Evolutionary conservation across 2,329 filamentous ascomycete genomes (phyloP), one percentile per base, ranked within the genome.

Genomic region (Fusarium sp.): DNA sequence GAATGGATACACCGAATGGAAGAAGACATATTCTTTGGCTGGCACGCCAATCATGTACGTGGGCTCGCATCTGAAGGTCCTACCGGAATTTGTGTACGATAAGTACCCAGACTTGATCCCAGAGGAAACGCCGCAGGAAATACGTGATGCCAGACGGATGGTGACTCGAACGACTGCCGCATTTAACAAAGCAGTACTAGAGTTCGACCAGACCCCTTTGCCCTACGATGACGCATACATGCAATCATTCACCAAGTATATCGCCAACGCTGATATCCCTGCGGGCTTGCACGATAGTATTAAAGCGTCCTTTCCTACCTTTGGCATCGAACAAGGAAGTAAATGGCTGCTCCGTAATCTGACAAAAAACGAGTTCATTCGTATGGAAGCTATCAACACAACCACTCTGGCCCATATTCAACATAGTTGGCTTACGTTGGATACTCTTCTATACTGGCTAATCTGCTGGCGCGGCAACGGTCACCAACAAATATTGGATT

Each of bases 291-390:
- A 63, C 2, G 2, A 15, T 4, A n/a, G 2, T 0, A 60, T 71
- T 46, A 47, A 24, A 20, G 24, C 58, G 3, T 59, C 27, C 18
- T 20, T 66, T 6, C 60, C 56, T 8, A 42, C 16, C 6, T 29
- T 50, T 1, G 11, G 3, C 5, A 18, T 56, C 5, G 27, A 52
- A 2, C 10, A 5, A 8, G 58, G 58, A 34, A 65, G 57, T 24
- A 53, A 34, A 6, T 66, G 66, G 66, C 47, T 58, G 16, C 22
- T 70, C 10, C 61, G 62, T 14, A 70, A 66, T n/a, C 15, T 66
- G 3, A 59, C 43, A 0, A 18, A 42, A 1, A 54, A 59, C 6
- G 66, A 70, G 20, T 70, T 55, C 22, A 66, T 70, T 20, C 51
- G 58, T 8, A 70, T 66, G 68, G 58, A 70, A 22, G 22, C 22